phyloP scores from a whole-genome alignment of 2,329 filamentous ascomycete species.

The Neonectria sp. region DNA sequence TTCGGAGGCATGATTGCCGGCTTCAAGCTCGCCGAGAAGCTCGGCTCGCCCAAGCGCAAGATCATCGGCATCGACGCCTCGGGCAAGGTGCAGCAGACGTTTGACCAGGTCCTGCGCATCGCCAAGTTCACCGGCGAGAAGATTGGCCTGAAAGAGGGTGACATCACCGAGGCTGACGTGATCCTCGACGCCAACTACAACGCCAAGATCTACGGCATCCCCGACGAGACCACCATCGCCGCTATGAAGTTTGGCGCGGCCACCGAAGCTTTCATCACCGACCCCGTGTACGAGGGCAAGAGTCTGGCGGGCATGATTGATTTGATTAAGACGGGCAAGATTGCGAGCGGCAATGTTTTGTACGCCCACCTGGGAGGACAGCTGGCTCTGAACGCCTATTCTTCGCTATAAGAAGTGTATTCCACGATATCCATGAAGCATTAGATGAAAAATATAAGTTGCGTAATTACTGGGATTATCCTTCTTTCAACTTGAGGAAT shows the following conservation, averaged over 20 bases:
- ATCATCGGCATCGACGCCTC: slow-evolving; percentile 76
- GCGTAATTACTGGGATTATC: not conserved
- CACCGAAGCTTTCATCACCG: slow-evolving; percentile 81
- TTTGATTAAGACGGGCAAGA: slow-evolving; percentile 74
- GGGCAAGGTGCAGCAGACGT: slow-evolving; percentile 66
- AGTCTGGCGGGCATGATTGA: slow-evolving; percentile 81
- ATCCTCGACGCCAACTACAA: slow-evolving; percentile 75
- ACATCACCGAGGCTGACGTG: slow-evolving; percentile 75
- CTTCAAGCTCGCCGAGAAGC: slow-evolving; percentile 73
- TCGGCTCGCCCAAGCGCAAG: slow-evolving; percentile 62
- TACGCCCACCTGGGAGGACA: slow-evolving; percentile 82
- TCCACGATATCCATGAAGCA: slow-evolving; percentile 27
- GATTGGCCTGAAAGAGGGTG: slow-evolving; percentile 72
- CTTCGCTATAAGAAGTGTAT: slow-evolving; percentile 43
- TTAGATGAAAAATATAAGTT: slow-evolving; percentile 10
- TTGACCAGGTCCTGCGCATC: slow-evolving; percentile 76
- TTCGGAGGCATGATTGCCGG: slow-evolving; percentile 81
- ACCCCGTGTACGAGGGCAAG: slow-evolving; percentile 85
- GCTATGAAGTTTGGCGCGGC: slow-evolving; percentile 78
- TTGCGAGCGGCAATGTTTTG: slow-evolving; percentile 75
- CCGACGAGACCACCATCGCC: slow-evolving; percentile 75
- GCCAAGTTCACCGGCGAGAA: slow-evolving; percentile 73
- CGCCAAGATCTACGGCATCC: slow-evolving; percentile 77
- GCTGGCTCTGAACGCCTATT: slow-evolving; percentile 79
- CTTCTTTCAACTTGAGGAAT: slow-evolving; percentile 36